Conservation (phyloP, 345 rosid species). For the Linum lewisii region DNA sequence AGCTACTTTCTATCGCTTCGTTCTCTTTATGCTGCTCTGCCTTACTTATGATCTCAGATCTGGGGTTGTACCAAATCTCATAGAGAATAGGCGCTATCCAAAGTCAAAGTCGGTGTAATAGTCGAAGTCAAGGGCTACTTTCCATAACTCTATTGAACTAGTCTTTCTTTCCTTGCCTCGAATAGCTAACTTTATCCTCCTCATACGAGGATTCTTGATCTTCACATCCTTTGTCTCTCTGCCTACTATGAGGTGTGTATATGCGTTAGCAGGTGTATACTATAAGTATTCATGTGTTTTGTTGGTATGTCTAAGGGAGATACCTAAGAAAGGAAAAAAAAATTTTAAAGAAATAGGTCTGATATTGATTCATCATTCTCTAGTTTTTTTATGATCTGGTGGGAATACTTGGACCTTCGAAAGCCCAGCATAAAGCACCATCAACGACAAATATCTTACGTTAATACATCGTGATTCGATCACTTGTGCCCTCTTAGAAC, state of each 20-base stretch:
- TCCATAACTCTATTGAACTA: not conserved
- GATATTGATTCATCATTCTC: not conserved
- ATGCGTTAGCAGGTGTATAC: too few species aligned
- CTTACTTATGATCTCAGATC: not conserved
- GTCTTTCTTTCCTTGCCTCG: not conserved
- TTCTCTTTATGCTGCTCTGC: not conserved
- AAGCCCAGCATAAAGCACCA: conserved; percentile 1
- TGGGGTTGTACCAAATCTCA: conserved; percentile 1
- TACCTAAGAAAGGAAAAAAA: not conserved
- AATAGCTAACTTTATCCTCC: not conserved
- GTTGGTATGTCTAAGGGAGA: not conserved
- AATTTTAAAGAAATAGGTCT: not conserved
- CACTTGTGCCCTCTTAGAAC: too few species aligned
- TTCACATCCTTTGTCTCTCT: too few species aligned
- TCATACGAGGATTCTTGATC: not conserved
- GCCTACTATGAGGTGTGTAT: too few species aligned
- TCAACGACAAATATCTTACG: conserved; percentile 1
- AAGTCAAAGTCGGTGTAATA: not conserved
- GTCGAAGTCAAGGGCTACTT: not conserved
- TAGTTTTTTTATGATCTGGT: not conserved
- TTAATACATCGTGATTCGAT: not conserved
- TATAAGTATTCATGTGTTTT: too few species aligned
- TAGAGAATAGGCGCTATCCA: not conserved
- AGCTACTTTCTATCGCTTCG: not conserved
- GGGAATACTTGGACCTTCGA: conserved; percentile 1